Percentiles rank a stretch among this genome's conserved stretches.
Evolutionary conservation across 176 grass and related monocot species (phyloP).

Genomic region (Aegilops longissima): DNA sequence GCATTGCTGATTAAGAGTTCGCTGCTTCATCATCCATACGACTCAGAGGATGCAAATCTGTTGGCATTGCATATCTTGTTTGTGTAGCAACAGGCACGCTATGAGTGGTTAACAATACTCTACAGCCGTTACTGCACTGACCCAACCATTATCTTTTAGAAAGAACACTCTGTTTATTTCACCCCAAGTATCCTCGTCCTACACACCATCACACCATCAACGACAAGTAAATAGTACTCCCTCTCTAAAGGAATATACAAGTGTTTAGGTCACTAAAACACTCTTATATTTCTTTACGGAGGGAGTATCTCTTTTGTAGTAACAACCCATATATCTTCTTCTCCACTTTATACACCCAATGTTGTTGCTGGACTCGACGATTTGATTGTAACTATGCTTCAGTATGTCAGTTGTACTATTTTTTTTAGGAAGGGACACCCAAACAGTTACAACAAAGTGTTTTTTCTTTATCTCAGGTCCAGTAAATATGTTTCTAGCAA

Average conservation of each 20-base stretch:
- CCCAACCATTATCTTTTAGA: neutral
- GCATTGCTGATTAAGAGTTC: neutral
- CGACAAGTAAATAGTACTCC: too few relatives aligned
- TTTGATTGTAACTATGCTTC: neutral
- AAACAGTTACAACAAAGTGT: neutral
- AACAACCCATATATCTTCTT: neutral
- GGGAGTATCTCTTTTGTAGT: neutral
- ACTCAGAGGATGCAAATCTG: neutral
- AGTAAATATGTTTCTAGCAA: conserved; percentile 11
- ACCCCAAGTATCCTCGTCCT: neutral
- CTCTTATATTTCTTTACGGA: too few relatives aligned
- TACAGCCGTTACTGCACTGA: neutral
- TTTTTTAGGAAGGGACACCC: neutral
- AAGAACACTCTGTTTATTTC: neutral
- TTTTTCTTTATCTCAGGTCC: neutral
- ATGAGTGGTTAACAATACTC: neutral
- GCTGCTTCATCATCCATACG: neutral
- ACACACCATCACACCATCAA: too few relatives aligned
- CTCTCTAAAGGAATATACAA: too few relatives aligned
- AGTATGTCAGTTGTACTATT: neutral
- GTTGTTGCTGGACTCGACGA: neutral
- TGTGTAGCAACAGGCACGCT: neutral
- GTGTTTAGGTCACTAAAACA: too few relatives aligned
- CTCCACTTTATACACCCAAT: neutral
- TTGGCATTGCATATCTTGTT: neutral